Evolutionary conservation across 108 stramenopile species (phyloP).

Genomic region (Schizochytrium sp.): DNA sequence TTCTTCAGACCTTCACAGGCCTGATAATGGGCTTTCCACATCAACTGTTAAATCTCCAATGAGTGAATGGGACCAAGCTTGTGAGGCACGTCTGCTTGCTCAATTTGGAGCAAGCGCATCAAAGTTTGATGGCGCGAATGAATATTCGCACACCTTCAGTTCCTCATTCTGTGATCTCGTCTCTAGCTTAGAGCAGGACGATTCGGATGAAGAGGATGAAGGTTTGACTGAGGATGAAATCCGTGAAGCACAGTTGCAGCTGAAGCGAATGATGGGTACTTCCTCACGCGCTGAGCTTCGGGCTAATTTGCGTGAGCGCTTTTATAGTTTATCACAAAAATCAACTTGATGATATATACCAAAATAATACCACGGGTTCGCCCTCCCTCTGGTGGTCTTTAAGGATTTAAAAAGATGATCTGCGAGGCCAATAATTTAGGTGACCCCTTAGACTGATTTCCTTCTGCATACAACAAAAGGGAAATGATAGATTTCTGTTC

Average conservation of each 20-base stretch:
- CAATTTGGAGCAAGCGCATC: neutral
- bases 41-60: neutral
- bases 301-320: constrained; percentile 18
- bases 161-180: neutral
- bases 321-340: constrained; percentile 1
- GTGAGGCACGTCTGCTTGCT: constrained; percentile 47
- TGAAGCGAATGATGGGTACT: constrained; percentile 31
- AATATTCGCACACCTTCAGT: neutral
- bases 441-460: too few relatives aligned
- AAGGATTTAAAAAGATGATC: neutral
- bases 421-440: too few relatives aligned
- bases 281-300: constrained; percentile 15
- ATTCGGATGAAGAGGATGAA: neutral
- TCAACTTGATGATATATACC: neutral
- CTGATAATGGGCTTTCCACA: neutral
- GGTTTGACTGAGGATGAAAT: constrained; percentile 36
- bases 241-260: constrained; percentile 58
- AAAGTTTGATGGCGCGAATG: neutral
- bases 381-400: neutral
- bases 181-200: neutral
- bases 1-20: neutral
- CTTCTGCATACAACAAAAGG: too few relatives aligned
- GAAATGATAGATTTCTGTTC: too few relatives aligned
- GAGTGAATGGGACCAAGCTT: neutral
- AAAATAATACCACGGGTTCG: neutral